Percentiles rank a stretch among this genome's conserved stretches.
phyloP scores from a whole-genome alignment of 129 eudicot species.

The Arctium minus region DNA sequence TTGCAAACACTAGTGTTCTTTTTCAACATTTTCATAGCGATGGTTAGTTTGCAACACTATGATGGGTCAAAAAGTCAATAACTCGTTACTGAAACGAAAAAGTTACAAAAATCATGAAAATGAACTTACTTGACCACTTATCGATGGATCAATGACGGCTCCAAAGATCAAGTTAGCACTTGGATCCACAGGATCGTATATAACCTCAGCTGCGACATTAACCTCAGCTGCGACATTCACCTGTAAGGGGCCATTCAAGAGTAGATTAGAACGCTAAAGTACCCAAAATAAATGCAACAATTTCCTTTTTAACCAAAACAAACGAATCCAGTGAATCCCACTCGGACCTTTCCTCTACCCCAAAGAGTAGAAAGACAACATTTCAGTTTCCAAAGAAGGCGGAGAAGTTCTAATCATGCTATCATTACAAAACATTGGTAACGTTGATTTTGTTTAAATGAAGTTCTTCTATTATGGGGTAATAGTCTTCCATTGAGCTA shows the following conservation, averaged over 20 bases:
- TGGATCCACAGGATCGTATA: slow-evolving; percentile 94
- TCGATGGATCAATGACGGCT: slow-evolving; percentile 80
- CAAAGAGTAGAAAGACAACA: no score
- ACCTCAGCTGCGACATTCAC: slow-evolving; percentile 98
- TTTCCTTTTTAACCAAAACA: background rate
- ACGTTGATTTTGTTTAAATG: background rate
- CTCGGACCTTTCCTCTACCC: no score
- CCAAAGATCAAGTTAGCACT: slow-evolving; percentile 94
- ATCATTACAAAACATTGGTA: background rate
- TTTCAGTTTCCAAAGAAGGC: no score
- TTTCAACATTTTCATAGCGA: background rate
- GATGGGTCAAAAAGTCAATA: background rate
- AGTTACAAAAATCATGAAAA: background rate
- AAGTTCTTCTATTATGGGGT: background rate
- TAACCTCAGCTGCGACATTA: slow-evolving; percentile 95
- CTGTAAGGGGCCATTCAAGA: slow-evolving; percentile 40
- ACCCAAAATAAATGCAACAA: background rate
- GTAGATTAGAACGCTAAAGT: background rate
- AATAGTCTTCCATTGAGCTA: background rate
- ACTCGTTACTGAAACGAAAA: no score
- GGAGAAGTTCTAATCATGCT: no score
- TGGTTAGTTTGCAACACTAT: background rate
- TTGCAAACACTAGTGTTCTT: background rate
- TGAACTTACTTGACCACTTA: slow-evolving; percentile 80
- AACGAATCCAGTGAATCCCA: background rate